phyloP scores from a whole-genome alignment of 345 rosid genomes.

The Hypericum perforatum region DNA sequence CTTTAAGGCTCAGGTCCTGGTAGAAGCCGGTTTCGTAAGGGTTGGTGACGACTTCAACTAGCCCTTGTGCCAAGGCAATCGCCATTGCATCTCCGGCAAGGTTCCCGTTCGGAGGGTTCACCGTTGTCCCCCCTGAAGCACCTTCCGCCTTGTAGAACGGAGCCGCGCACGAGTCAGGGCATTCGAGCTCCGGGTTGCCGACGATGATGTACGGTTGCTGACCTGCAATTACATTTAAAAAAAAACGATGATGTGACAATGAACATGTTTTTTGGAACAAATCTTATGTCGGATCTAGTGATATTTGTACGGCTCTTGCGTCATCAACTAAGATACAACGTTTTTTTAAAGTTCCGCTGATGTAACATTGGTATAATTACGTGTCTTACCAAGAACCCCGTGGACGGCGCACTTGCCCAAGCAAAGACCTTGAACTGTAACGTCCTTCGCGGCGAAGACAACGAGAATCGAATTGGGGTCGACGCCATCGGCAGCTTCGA shows the following conservation, averaged over 20 bases:
- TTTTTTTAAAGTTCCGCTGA: too few relatives aligned
- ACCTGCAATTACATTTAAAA: conserved; percentile 1
- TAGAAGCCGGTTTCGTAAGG: conserved; percentile 28
- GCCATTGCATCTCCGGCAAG: conserved; percentile 60
- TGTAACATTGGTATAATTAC: neutral
- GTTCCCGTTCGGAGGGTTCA: conserved; percentile 49
- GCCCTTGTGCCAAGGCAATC: conserved; percentile 41
- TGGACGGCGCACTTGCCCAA: conserved; percentile 37
- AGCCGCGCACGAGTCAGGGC: conserved; percentile 66
- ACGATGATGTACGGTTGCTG: conserved; percentile 38
- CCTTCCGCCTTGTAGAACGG: conserved; percentile 39
- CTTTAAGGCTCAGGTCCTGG: neutral
- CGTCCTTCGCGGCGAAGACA: conserved; percentile 36
- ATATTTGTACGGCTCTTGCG: too few relatives aligned
- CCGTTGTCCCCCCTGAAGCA: conserved; percentile 33
- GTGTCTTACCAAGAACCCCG: conserved; percentile 20
- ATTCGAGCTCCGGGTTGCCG: conserved; percentile 51
- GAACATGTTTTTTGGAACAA: too few relatives aligned
- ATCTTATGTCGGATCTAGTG: too few relatives aligned
- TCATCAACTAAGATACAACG: too few relatives aligned
- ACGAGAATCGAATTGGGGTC: conserved; percentile 25
- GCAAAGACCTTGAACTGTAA: conserved; percentile 40
- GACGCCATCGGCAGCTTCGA: conserved; percentile 19
- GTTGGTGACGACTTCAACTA: conserved; percentile 40
- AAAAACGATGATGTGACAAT: too few relatives aligned